Percentiles rank a stretch among this genome's conserved stretches.
These are phyloP conservation scores for Jackrogersella minutella DNA, from an alignment of 495 filamentous ascomycete species.

Conservation along the genomic window DNA sequence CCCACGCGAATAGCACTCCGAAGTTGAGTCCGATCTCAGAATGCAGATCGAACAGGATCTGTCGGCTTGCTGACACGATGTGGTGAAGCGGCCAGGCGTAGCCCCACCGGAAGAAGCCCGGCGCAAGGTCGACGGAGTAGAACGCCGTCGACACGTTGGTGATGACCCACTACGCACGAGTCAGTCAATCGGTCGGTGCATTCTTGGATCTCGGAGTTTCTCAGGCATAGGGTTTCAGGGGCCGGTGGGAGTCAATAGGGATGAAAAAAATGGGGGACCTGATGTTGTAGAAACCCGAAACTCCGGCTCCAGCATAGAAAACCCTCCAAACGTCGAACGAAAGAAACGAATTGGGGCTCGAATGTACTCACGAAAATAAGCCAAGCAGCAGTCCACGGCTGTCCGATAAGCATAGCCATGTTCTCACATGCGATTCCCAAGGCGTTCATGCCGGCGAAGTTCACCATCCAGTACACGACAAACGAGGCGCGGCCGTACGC, in stretches of 20 bases:
- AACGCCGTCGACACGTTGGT: conserved; percentile 73
- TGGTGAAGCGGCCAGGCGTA: conserved; percentile 77
- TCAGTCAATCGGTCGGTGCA: conserved; percentile 15
- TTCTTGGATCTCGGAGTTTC: not conserved
- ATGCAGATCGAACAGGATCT: conserved; percentile 69
- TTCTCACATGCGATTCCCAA: conserved; percentile 76
- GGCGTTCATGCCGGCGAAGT: conserved; percentile 73
- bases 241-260: no score
- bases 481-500: conserved; percentile 70
- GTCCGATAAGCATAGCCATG: conserved; percentile 72
- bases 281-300: not conserved
- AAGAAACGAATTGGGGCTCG: not conserved
- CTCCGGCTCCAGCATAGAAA: no score
- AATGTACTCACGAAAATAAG: conserved; percentile 63
- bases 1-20: conserved; percentile 69
- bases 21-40: conserved; percentile 71
- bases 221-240: not conserved
- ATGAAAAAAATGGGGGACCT: no score
- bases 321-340: no score
- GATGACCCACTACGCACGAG: conserved; percentile 65
- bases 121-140: conserved; percentile 67
- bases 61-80: conserved; percentile 69
- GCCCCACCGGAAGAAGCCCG: conserved; percentile 70
- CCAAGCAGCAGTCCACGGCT: conserved; percentile 74
- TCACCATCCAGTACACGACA: conserved; percentile 78